Conservation (phyloP, 305 asterid genomes). For the Fraxinus greggii region DNA sequence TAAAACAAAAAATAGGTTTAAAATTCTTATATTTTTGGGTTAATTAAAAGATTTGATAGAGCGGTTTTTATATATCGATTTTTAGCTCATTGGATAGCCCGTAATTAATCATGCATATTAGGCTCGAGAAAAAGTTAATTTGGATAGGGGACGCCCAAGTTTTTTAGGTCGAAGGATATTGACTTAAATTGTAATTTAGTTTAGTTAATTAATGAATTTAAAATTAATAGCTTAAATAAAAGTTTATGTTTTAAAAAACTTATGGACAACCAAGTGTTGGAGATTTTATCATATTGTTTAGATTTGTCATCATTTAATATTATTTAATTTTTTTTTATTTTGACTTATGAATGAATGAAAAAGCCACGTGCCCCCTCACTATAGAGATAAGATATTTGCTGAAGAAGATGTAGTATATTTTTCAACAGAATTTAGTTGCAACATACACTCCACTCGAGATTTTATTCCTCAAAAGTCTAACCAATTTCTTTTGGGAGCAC, state of each 20-base stretch:
- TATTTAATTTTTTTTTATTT: no score
- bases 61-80: background rate
- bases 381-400: background rate
- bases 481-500: background rate
- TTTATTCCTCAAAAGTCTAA: background rate
- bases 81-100: background rate
- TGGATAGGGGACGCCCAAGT: background rate
- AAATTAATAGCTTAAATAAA: background rate
- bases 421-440: background rate
- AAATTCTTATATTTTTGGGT: background rate
- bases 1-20: no score
- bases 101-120: background rate
- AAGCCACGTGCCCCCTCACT: background rate
- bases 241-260: background rate
- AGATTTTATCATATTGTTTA: background rate
- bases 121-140: background rate
- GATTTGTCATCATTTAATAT: background rate
- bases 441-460: background rate
- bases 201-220: background rate
- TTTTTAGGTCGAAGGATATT: background rate
- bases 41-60: background rate
- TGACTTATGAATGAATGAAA: background rate
- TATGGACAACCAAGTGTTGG: background rate
- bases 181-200: background rate
- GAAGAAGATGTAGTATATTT: background rate